Conservation (phyloP, 352 stramenopile genomes). For the Phytophthora syringae region DNA sequence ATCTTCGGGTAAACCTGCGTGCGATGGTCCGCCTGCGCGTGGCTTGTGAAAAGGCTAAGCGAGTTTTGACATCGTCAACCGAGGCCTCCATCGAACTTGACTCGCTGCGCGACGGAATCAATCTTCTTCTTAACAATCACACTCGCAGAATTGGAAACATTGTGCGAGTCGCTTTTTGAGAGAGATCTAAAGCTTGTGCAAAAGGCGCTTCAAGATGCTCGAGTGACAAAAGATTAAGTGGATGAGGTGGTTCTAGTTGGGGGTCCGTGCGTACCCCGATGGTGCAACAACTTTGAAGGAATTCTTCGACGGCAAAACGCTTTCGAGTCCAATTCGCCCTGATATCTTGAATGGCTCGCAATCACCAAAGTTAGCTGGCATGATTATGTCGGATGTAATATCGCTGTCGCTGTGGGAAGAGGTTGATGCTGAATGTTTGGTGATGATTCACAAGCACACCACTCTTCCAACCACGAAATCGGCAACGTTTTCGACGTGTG, state of each 20-base stretch:
- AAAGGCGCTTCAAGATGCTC: slow-evolving; percentile 3
- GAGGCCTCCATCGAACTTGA: no score
- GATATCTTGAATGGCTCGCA: slow-evolving; percentile 1
- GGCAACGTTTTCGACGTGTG: not conserved
- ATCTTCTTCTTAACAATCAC: slow-evolving; percentile 1
- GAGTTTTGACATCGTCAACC: not conserved
- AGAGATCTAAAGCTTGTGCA: slow-evolving; percentile 1
- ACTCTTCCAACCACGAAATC: slow-evolving; percentile 6
- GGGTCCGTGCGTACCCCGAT: slow-evolving; percentile 2
- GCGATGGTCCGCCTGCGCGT: not conserved
- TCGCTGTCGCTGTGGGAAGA: slow-evolving; percentile 4
- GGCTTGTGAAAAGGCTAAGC: slow-evolving; percentile 4
- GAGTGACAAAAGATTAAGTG: not conserved
- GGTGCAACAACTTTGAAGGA: not conserved
- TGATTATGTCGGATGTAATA: slow-evolving; percentile 8
- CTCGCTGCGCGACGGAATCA: not conserved
- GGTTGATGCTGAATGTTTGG: no score
- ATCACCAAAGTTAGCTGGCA: not conserved
- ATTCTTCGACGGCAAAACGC: not conserved
- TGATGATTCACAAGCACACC: no score
- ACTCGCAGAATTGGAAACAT: not conserved
- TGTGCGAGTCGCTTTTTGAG: slow-evolving; percentile 2
- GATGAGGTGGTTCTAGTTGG: slow-evolving; percentile 3
- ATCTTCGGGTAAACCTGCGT: not conserved
- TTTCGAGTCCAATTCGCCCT: not conserved